Base-by-base conservation (phyloP, 176 grass and related monocot genomes). In the Aegilops sharonensis region DNA sequence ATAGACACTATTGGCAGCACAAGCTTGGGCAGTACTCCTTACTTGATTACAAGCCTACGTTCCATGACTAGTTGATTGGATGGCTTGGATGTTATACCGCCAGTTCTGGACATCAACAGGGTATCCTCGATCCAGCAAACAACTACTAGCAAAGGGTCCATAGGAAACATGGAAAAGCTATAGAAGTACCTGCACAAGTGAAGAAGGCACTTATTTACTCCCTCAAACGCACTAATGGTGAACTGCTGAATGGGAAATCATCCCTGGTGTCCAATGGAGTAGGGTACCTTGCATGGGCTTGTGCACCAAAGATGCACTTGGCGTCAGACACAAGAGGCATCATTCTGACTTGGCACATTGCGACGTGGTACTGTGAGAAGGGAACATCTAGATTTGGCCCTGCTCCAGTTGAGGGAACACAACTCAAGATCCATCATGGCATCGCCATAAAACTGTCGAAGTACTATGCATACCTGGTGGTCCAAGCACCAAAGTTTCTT, bases 331-430 rank as follows among this genome's bases (percentile, higher is more conserved):
- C 70, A 25, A 72, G 36, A 37, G 23, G 21, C 31, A 34, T 78
- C 30, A 78, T 78, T 11, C 12, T 78, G 52, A 78, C 27, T 10
- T 78, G 75, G 75, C 75, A 78, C 75, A 23, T 78, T 20, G 75
- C 32, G 5, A 78, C 75, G 21, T 78, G 75, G 31, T 78, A 78
- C 31, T 78, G 75, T 12, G 73, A 76, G 47, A 76, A 31, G 45
- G 72, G 24, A 75, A 31, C 40, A 50, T 9, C 72, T 3, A 48
- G 25, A 24, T 72, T 4, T 43, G 69, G 21, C 11, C 36, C 21
- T 72, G 13, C 36, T 7, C 69, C 5, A 25, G 39, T 7, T 4
- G 39, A 45, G 21, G 70, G n/a, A 21, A 48, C 13, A 76, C 14
- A 76, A 0, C 45, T 76, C 25, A 50, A 32, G 25, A 32, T 54